phyloP scores from a whole-genome alignment of 495 filamentous ascomycete species.

The Podospora didyma region DNA sequence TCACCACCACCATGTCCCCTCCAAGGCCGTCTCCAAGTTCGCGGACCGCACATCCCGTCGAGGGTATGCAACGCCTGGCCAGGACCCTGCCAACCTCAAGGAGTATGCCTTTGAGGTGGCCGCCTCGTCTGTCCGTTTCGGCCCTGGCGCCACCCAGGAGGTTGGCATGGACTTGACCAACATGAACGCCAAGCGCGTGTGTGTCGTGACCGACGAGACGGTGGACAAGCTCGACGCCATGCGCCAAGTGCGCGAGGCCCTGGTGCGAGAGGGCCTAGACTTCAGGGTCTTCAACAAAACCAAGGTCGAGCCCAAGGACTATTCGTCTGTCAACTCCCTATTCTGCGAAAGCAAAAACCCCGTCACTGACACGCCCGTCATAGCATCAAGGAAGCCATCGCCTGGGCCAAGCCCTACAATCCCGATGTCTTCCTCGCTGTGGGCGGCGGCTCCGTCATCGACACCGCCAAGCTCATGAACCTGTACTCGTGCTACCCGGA shows the following conservation, averaged over 20 bases:
- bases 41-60: slow-evolving; percentile 30
- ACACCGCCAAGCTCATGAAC: slow-evolving; percentile 98
- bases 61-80: slow-evolving; percentile 60
- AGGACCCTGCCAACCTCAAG: slow-evolving; percentile 67
- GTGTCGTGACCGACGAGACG: slow-evolving; percentile 83
- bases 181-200: slow-evolving; percentile 78
- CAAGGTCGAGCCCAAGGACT: slow-evolving; percentile 88
- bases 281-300: slow-evolving; percentile 77
- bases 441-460: slow-evolving; percentile 84
- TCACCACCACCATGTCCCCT: slow-evolving; percentile 50
- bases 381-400: slow-evolving; percentile 83
- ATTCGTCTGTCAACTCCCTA: slow-evolving; percentile 54
- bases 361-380: neutral
- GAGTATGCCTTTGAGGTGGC: slow-evolving; percentile 99
- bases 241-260: slow-evolving; percentile 72
- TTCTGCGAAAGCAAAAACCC: neutral
- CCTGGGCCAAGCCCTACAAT: slow-evolving; percentile 68
- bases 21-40: slow-evolving; percentile 36
- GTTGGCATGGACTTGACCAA: slow-evolving; percentile 99
- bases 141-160: slow-evolving; percentile 87
- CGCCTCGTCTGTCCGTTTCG: slow-evolving; percentile 88
- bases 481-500: slow-evolving; percentile 84
- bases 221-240: slow-evolving; percentile 79
- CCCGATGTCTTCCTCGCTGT: slow-evolving; percentile 92
- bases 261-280: slow-evolving; percentile 71